phyloP scores from a whole-genome alignment of 108 stramenopile genomes.

The Aurantiochytrium sp. region DNA sequence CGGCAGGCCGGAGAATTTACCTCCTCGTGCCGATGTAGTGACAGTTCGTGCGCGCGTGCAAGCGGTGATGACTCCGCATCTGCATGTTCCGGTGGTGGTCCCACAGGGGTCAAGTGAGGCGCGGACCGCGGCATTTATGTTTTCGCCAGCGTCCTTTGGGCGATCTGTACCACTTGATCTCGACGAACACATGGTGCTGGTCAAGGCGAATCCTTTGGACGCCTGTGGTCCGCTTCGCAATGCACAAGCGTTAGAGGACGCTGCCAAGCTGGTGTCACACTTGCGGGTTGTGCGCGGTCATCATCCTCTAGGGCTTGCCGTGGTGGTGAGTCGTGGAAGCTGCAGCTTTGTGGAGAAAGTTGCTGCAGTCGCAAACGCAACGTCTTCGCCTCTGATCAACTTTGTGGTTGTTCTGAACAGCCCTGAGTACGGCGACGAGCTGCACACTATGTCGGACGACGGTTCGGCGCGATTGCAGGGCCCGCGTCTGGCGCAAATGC shows the following conservation, averaged over 20 bases:
- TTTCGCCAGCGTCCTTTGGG: neutral
- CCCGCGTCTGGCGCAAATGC: neutral
- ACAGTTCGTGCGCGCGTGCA: neutral
- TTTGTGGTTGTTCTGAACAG: neutral
- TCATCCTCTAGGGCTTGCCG: neutral
- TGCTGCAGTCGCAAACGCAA: neutral
- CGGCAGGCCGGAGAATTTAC: no score
- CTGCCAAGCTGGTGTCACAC: neutral
- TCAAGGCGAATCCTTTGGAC: slow-evolving; percentile 1
- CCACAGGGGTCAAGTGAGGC: neutral
- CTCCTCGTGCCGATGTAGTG: no score
- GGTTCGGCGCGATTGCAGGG: neutral
- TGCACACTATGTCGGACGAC: neutral
- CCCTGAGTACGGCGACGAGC: neutral
- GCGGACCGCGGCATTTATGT: neutral
- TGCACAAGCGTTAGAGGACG: neutral
- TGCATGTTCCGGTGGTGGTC: neutral
- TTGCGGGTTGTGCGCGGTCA: neutral
- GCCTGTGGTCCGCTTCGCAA: neutral
- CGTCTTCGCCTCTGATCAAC: neutral
- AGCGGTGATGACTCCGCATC: neutral
- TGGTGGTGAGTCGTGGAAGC: neutral
- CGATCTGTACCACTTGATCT: neutral
- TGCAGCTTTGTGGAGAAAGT: slow-evolving; percentile 10
- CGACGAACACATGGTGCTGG: neutral